Evolutionary conservation across 306 rosid species (phyloP), one percentile per base, ranked within the genome.

Genomic region (Sphenostylis stenocarpa): DNA sequence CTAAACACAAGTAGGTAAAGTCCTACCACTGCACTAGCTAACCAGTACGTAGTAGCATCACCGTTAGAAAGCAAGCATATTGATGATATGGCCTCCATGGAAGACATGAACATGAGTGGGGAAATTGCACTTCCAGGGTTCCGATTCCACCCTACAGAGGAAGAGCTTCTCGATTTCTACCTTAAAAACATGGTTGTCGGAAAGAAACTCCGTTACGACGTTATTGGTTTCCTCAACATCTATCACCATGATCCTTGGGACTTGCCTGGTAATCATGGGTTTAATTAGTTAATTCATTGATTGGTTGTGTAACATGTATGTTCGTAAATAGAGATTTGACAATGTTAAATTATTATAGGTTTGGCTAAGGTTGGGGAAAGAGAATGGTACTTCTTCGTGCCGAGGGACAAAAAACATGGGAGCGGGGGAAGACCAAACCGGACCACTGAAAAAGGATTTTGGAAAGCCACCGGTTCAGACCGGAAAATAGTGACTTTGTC

Each of bases 391-490:
- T 95, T 95, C 72, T 95, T 92, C 15, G 99, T 95, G 87, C 99
- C 98, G n/a, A 89, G 99, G 76, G 97, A 95, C 76, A 88, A 88
- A 64, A 95, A 89, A 66, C 97, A 91, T 41, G 97, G 97, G 0
- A 90, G 89, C 53, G 96, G 91, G 0, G 99, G 97, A 71, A 84
- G 98, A 86, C 99, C 99, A 1, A 95, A 92, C 88, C 81, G 99
- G 56, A 95, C 99, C 16, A 95, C 98, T 4, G 87, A 88, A 61
- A 95, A 78, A 15, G 99, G 99, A 66, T 95, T 89, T 45, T 95
- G 98, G 99, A 95, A 92, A 76, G 99, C 99, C 36, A 95, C 99
- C 0, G 99, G 99, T 33, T 95, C 98, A 0, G 99, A 95, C 82
- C 88, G 97, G 14, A 88, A 81, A 80, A 89, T 95, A 1, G 85